A percentile compares a stretch with the other conserved stretches of the same genome.
Conservation (phyloP, 371 early-diverging fungal genomes). For the Mucor mucedo region DNA sequence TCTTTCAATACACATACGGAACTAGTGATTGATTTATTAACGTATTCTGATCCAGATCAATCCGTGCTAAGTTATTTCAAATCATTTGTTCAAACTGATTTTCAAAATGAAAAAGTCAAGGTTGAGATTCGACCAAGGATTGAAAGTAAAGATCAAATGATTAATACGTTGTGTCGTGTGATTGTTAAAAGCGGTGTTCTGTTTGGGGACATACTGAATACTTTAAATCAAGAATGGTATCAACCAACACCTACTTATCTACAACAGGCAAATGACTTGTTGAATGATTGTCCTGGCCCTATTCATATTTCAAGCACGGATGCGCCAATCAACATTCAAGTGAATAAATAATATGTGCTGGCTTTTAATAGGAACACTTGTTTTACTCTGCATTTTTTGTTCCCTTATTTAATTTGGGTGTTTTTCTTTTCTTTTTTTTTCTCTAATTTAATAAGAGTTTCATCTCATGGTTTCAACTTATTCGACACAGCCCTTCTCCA, state of each 20-base stretch:
- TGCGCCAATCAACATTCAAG: constrained; percentile 34
- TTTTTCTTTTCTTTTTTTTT: constrained; percentile 5
- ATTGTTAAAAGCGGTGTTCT: constrained; percentile 35
- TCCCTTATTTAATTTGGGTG: neutral
- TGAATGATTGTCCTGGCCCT: constrained; percentile 45
- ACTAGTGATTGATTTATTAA: constrained; percentile 46
- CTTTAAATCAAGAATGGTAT: constrained; percentile 46
- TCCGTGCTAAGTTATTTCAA: constrained; percentile 37
- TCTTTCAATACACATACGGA: constrained; percentile 41
- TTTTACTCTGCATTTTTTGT: neutral
- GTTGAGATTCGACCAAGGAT: constrained; percentile 47
- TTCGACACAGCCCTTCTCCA: constrained; percentile 15
- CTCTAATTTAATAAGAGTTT: neutral
- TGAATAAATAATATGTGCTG: constrained; percentile 8
- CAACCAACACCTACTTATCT: constrained; percentile 38
- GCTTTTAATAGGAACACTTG: constrained; percentile 10
- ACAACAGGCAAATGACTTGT: constrained; percentile 38
- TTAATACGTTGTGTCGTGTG: constrained; percentile 36
- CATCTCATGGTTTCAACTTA: constrained; percentile 15
- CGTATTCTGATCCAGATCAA: constrained; percentile 40
- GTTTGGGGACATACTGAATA: constrained; percentile 40
- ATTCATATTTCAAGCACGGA: constrained; percentile 45
- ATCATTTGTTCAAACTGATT: constrained; percentile 48
- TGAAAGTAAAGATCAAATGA: constrained; percentile 47
- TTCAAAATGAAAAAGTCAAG: constrained; percentile 40